phyloP scores from a whole-genome alignment of 129 eudicot species.

The Artemisia tridentata region DNA sequence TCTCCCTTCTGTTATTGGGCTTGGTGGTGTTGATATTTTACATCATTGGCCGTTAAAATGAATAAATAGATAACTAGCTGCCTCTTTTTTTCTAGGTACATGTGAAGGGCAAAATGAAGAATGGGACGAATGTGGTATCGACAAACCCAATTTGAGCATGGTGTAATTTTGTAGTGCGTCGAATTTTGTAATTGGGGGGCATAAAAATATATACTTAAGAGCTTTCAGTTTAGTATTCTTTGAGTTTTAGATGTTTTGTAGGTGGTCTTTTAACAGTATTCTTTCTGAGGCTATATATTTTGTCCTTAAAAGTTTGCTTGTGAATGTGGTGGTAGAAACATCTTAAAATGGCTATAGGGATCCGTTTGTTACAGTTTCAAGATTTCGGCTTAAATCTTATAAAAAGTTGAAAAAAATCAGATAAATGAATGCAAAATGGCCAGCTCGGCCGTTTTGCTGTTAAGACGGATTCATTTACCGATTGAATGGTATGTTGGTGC shows the following conservation, averaged over 20 bases:
- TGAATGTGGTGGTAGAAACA: constrained; percentile 45
- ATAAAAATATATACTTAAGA: constrained; percentile 31
- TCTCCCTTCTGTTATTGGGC: background rate
- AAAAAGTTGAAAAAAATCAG: too few relatives aligned
- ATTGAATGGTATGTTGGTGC: too few relatives aligned
- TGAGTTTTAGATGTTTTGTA: constrained; percentile 27
- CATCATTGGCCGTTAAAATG: background rate
- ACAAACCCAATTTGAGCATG: constrained; percentile 31
- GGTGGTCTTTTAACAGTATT: constrained; percentile 25
- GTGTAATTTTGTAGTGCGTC: constrained; percentile 45
- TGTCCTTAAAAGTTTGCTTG: constrained; percentile 11
- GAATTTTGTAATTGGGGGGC: constrained; percentile 40
- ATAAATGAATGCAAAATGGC: too few relatives aligned
- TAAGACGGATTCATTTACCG: too few relatives aligned
- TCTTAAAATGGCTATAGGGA: constrained; percentile 19
- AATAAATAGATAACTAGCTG: background rate
- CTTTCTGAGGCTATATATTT: constrained; percentile 28
- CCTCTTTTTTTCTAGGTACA: background rate
- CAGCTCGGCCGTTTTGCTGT: too few relatives aligned
- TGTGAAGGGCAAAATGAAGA: constrained; percentile 19
- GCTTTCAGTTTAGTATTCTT: constrained; percentile 20
- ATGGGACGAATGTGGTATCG: constrained; percentile 25
- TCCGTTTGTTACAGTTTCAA: too few relatives aligned
- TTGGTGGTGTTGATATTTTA: background rate
- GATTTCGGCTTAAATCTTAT: too few relatives aligned